Base-by-base conservation (phyloP, 805 yeast genomes). In the Metschnikowia proteae region DNA sequence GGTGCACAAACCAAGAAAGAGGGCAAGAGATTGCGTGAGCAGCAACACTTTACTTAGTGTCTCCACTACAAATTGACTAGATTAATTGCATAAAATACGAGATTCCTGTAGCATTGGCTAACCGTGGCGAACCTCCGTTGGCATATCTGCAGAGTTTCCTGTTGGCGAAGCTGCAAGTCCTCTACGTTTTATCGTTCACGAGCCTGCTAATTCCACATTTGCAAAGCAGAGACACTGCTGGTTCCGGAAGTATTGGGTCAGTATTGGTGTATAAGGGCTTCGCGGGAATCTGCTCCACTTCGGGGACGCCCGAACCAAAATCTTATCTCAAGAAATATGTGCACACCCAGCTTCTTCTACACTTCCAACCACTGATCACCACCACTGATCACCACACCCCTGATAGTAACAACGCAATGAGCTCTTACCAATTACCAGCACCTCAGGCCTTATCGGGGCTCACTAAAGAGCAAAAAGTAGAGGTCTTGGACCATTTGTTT, bases 401-500 rank as follows among this genome's bases (percentile, higher is more conserved):
- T n/a, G 13, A 33, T 3, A 4, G 17, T 13, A 9, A 8, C n/a
- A 37, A 13, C 5, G 32, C 33, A 35, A 34, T 43, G 39, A 11
- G 27, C 6, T 34, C 29, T 9, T 50, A 39, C 31, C 35, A 40
- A 13, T 32, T 56, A n/a, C 58, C 58, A 5, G 39, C 49, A 4
- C 36, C 58, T 4, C 31, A 43, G 7, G 11, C 29, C 4, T 34
- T 56, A 7, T 35, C 50, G 3, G 13, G 13, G 10, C 51, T 72
- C 10, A 10, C 65, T 1, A 38, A 45, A 1, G 46, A 47, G 2
- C 64, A 66, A 34, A 67, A 75, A 51, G 62, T 53, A 3, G 70
- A 68, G 41, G 68, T 79, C 0, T 60, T 85, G 32, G 78, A 76
- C 45, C 79, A 77, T 46, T 65, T 84, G n/a, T 84, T 85, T 57